Percentiles rank a stretch among this genome's conserved stretches.
Conservation (phyloP, 345 rosid species). For the Melaleuca quinquenervia region DNA sequence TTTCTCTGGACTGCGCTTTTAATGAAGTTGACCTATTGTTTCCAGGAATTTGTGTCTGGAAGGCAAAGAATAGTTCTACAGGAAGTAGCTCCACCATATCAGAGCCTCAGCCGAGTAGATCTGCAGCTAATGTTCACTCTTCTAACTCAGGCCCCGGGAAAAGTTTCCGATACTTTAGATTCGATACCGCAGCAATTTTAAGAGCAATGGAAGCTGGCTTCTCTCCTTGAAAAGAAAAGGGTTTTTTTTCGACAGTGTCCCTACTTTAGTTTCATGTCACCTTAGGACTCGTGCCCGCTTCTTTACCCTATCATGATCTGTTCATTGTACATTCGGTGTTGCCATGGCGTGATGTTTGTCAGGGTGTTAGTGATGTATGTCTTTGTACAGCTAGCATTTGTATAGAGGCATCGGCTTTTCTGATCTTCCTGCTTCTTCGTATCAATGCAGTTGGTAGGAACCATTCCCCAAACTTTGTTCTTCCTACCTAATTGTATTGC, state of each 20-base stretch:
- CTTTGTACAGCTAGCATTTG: neutral
- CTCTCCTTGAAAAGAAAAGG: neutral
- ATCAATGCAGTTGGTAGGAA: no score
- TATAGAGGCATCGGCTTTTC: neutral
- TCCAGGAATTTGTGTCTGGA: conserved; percentile 65
- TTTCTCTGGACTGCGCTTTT: neutral
- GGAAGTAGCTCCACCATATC: conserved; percentile 26
- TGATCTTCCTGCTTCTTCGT: neutral
- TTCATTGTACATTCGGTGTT: neutral
- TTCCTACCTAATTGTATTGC: neutral
- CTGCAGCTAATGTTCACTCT: conserved; percentile 25
- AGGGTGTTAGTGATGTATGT: neutral
- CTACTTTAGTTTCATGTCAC: neutral
- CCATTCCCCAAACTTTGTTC: neutral
- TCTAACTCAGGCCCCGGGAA: conserved; percentile 44
- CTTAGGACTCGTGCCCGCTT: neutral
- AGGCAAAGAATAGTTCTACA: conserved; percentile 50
- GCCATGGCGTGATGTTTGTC: neutral
- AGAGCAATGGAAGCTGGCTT: conserved; percentile 61
- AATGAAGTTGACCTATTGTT: neutral
- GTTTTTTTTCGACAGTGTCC: neutral
- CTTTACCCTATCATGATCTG: neutral
- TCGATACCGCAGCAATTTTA: conserved; percentile 41
- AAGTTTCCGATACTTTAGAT: conserved; percentile 64
- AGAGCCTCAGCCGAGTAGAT: conserved; percentile 41